A percentile compares a stretch with the other conserved stretches of the same genome.
phyloP scores from a whole-genome alignment of 2,329 filamentous ascomycete genomes.

The Xylaria multiplex region DNA sequence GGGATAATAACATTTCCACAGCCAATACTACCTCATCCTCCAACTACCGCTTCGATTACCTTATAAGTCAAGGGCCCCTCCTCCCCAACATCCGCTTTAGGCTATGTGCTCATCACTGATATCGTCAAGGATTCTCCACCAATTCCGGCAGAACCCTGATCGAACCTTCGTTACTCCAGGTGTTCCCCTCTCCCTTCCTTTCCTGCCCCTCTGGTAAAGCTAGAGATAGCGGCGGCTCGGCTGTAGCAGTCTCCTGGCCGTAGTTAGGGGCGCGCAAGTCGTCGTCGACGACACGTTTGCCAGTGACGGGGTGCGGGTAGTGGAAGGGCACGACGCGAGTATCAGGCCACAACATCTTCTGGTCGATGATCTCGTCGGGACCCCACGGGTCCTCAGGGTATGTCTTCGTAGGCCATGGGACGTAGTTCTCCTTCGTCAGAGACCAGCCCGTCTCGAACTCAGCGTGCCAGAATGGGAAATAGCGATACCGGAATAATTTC shows the following conservation, averaged over 20 bases:
- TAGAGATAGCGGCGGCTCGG: conserved; percentile 56
- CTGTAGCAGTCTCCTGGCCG: conserved; percentile 54
- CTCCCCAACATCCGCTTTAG: conserved; percentile 31
- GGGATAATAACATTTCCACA: not conserved
- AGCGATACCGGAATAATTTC: conserved; percentile 64
- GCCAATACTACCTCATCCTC: conserved; percentile 16
- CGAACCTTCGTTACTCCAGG: conserved; percentile 47
- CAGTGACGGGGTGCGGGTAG: conserved; percentile 62
- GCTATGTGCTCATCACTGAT: conserved; percentile 27
- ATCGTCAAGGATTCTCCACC: conserved; percentile 46
- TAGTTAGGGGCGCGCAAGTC: conserved; percentile 60
- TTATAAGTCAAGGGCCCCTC: conserved; percentile 13
- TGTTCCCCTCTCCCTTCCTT: conserved; percentile 49
- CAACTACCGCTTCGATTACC: conserved; percentile 28
- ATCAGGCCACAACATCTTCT: conserved; percentile 67
- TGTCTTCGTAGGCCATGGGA: conserved; percentile 60
- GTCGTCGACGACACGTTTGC: conserved; percentile 55
- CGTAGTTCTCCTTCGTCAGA: conserved; percentile 63
- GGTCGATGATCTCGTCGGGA: conserved; percentile 63
- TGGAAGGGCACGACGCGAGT: conserved; percentile 65
- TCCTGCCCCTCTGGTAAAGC: conserved; percentile 51
- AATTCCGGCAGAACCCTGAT: conserved; percentile 52
- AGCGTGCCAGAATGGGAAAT: conserved; percentile 68
- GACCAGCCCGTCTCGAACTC: conserved; percentile 64
- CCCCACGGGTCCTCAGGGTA: conserved; percentile 62